Percentiles rank a stretch among this genome's conserved stretches.
Conservation (phyloP, 1,139 yeast species). For the Starmera stellimalicola region DNA sequence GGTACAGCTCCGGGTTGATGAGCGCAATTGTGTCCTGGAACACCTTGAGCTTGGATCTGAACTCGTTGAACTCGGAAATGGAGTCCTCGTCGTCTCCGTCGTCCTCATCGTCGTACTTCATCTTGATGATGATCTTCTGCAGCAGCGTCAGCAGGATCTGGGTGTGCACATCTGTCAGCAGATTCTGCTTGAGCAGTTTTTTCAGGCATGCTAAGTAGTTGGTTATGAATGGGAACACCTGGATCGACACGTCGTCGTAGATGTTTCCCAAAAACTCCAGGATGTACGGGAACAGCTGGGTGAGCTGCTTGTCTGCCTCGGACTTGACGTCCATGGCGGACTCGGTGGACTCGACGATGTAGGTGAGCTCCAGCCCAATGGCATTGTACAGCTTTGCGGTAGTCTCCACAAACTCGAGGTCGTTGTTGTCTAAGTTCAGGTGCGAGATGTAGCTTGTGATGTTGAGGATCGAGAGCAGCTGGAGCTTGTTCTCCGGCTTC, state of each 20-base stretch:
- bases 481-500: slow-evolving; percentile 80
- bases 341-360: slow-evolving; percentile 46
- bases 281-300: slow-evolving; percentile 65
- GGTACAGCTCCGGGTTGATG: slow-evolving; percentile 62
- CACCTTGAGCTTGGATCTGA: slow-evolving; percentile 56
- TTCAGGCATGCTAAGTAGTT: slow-evolving; percentile 66
- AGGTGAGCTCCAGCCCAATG: slow-evolving; percentile 66
- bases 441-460: slow-evolving; percentile 46
- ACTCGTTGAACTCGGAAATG: slow-evolving; percentile 69
- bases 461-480: slow-evolving; percentile 61
- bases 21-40: slow-evolving; percentile 83
- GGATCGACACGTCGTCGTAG: slow-evolving; percentile 81
- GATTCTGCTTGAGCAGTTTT: slow-evolving; percentile 31
- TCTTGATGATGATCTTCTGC: slow-evolving; percentile 62
- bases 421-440: slow-evolving; percentile 24
- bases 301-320: slow-evolving; percentile 37
- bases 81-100: slow-evolving; percentile 64
- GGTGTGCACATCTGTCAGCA: slow-evolving; percentile 28
- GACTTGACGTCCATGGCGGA: slow-evolving; percentile 23
- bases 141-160: slow-evolving; percentile 54
- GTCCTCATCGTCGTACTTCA: slow-evolving; percentile 69
- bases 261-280: slow-evolving; percentile 67
- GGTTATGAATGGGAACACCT: slow-evolving; percentile 72
- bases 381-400: slow-evolving; percentile 67
- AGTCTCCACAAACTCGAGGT: slow-evolving; percentile 67